Evolutionary conservation across 1,284 basidiomycete species (phyloP).

Genomic region (Erythrobasidium hasegawianum): DNA sequence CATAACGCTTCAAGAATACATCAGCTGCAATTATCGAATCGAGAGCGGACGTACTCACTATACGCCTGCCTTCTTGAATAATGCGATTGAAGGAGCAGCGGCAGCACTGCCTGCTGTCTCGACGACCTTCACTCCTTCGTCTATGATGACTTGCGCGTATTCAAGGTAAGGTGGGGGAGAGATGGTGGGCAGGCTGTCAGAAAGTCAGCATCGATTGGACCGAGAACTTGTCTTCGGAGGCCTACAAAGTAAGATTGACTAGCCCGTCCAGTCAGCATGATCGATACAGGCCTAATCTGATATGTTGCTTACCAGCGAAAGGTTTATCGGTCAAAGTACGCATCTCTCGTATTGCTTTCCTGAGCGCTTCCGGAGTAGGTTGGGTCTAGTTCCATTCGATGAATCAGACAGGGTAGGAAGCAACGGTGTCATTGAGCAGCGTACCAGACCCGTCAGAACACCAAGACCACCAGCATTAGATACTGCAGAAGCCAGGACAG

Average conservation of each 20-base stretch:
- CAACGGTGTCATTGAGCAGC: not conserved
- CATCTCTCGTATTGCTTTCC: conserved; percentile 79
- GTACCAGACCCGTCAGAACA: not conserved
- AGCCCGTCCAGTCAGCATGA: not conserved
- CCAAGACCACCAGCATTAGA: conserved; percentile 9
- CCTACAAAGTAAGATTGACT: conserved; percentile 21
- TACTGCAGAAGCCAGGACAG: conserved; percentile 7
- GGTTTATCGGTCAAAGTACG: conserved; percentile 64
- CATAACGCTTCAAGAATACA: conserved; percentile 60
- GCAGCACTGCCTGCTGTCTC: conserved; percentile 64
- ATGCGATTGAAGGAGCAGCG: conserved; percentile 41
- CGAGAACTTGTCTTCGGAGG: not conserved
- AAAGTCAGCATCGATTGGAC: conserved; percentile 40
- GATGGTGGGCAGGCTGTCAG: conserved; percentile 84
- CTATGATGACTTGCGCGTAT: conserved; percentile 50
- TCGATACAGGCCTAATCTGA: conserved; percentile 3
- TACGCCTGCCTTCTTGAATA: conserved; percentile 40
- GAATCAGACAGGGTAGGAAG: conserved; percentile 57
- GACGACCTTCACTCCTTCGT: conserved; percentile 43
- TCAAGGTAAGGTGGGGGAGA: conserved; percentile 81
- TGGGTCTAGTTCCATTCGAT: conserved; percentile 83
- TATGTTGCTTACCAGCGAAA: conserved; percentile 53
- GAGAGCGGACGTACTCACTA: conserved; percentile 20
- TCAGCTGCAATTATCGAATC: not conserved
- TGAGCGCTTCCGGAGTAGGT: conserved; percentile 74